These are phyloP conservation scores for Colletotrichum filicis DNA, from an alignment of 2,329 filamentous ascomycete genomes.

Conservation along the genomic window DNA sequence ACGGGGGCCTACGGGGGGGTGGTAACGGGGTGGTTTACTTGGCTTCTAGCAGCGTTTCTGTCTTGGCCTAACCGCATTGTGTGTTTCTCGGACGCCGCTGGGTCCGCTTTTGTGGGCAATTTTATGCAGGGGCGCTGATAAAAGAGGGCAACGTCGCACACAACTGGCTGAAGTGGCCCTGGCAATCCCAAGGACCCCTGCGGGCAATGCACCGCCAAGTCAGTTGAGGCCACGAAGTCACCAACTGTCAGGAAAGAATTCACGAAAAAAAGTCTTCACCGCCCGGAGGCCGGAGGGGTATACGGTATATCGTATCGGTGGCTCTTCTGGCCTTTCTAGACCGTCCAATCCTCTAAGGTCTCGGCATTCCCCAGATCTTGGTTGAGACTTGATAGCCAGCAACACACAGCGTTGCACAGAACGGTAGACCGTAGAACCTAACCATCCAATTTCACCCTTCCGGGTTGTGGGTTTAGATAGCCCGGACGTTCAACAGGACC, in stretches of 20 bases:
- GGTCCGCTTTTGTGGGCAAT: conserved; percentile 1
- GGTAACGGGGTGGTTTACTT: not conserved
- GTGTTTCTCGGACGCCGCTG: conserved; percentile 11
- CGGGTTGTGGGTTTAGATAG: not conserved
- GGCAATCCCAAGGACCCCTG: not conserved
- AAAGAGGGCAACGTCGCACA: conserved; percentile 19
- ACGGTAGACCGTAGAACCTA: not conserved
- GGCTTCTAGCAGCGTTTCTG: not conserved
- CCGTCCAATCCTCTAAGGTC: not conserved
- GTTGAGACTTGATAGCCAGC: not conserved
- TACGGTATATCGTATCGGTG: not conserved
- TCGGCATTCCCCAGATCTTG: conserved; percentile 19
- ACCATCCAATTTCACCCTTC: not conserved
- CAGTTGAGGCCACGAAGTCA: conserved; percentile 31
- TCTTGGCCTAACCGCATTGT: conserved; percentile 16
- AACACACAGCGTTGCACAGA: not conserved
- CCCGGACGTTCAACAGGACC: not conserved
- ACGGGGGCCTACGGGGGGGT: too few species aligned
- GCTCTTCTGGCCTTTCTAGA: not conserved
- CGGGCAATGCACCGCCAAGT: conserved; percentile 14
- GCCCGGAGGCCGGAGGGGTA: conserved; percentile 15
- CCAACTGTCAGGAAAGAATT: not conserved
- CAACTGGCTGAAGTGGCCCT: not conserved
- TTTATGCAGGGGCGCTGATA: conserved; percentile 18
- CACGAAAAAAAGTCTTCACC: conserved; percentile 33